Base-by-base conservation (phyloP, 495 filamentous ascomycete species). In the Cetradonia linearis region DNA sequence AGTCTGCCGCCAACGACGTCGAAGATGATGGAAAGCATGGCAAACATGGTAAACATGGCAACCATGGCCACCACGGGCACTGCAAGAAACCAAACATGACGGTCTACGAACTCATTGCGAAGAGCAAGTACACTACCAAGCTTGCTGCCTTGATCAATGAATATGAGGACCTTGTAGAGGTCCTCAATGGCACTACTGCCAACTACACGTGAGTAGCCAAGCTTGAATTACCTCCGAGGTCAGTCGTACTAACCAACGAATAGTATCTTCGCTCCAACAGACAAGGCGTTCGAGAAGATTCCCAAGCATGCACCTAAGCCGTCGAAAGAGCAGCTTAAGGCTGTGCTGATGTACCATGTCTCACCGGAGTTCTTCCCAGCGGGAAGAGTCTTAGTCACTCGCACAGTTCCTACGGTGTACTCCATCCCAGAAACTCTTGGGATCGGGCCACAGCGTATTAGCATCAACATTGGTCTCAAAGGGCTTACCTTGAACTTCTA, bases 401-500 rank as follows among this genome's bases (percentile, higher is more conserved):
- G 86, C 59, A 95, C 91, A 3, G 76, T 94, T n/a, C 81, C 87
- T 0, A 87, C 87, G 14, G 64, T 80, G 1, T 74, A 88, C 16
- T 71, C 78, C 34, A 77, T 78, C 31, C 42, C 42, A 23, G 66
- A 78, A 5, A 58, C 69, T 10, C 76, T 92, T 0, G 82, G 83
- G 55, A 69, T 76, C 28, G 72, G 76, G 44, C 78, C 83, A 1
- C 91, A 95, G 69, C 80, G 89, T 18, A 65, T 93, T 18, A 78
- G 83, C 55, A 78, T 86, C 38, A 76, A 80, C 27, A 66, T 79
- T 25, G 70, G 79, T 38, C 64, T 82, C 16, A 76, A 75, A 49
- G 84, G 83, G 27, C 70, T 88, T 37, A 77, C 74, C 14, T 60
- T 96, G 61, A 95, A 96, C 73, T 88, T 86, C 68, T 83, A 82